Evolutionary conservation across 164 flowering plant genomes (phyloP).

Genomic region (Magnolia kwangsiensis): DNA sequence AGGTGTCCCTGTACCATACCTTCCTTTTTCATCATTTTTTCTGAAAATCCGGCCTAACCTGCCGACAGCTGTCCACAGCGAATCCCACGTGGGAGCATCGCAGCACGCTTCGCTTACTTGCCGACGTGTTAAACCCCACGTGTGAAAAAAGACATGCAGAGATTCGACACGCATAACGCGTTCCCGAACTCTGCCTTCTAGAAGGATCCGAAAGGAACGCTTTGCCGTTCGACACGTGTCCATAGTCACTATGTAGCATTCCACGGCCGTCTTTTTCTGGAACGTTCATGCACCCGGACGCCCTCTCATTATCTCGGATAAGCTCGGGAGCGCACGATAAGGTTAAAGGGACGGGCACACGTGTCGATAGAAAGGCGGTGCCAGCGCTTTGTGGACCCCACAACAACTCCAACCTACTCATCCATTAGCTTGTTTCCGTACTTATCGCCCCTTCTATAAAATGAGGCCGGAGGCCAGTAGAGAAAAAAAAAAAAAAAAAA

Average conservation of each 20-base stretch:
- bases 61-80: neutral
- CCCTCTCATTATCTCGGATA: slow-evolving; percentile 13
- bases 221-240: slow-evolving; percentile 18
- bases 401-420: neutral
- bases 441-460: slow-evolving; percentile 2
- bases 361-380: slow-evolving; percentile 21
- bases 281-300: slow-evolving; percentile 29
- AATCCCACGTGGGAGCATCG: slow-evolving; percentile 24
- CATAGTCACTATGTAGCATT: slow-evolving; percentile 5
- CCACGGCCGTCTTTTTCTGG: neutral
- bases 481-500: no score
- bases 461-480: no score
- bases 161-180: neutral
- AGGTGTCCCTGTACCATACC: neutral
- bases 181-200: slow-evolving; percentile 5
- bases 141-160: slow-evolving; percentile 16
- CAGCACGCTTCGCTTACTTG: neutral
- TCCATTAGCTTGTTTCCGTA: neutral
- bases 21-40: neutral
- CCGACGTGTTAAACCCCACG: slow-evolving; percentile 20
- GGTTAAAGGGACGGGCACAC: slow-evolving; percentile 5
- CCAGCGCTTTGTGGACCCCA: slow-evolving; percentile 18
- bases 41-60: neutral
- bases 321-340: slow-evolving; percentile 29
- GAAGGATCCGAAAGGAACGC: slow-evolving; percentile 3